Percentiles rank a stretch among this genome's conserved stretches.
Evolutionary conservation across 23 red algal genomes (phyloP).

Genomic region (Chondrus crispus): DNA sequence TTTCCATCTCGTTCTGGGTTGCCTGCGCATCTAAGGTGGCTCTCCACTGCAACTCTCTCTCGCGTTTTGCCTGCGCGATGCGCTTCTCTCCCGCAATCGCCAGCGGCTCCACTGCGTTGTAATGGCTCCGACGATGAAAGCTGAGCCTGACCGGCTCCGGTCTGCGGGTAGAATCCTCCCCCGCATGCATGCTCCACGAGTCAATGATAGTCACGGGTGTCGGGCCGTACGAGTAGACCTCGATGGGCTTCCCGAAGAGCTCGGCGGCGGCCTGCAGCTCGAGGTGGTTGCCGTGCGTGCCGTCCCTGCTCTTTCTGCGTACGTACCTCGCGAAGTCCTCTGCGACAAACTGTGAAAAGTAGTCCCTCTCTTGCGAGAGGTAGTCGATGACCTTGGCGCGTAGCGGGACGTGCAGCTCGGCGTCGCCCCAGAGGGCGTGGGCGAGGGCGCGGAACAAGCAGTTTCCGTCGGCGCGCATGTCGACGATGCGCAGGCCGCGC

Average conservation of each 20-base stretch:
- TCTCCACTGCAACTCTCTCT: not conserved
- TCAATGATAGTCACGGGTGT: slow-evolving; percentile 50
- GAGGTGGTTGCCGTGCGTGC: slow-evolving; percentile 68
- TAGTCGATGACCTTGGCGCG: slow-evolving; percentile 64
- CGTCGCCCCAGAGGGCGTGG: slow-evolving; percentile 52
- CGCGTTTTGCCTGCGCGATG: not conserved
- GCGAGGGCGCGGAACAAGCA: slow-evolving; percentile 78
- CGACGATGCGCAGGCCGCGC: slow-evolving; percentile 55
- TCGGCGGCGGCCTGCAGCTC: slow-evolving; percentile 65
- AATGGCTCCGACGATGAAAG: slow-evolving; percentile 61
- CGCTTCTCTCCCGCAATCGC: slow-evolving; percentile 7
- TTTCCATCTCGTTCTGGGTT: slow-evolving; percentile 46
- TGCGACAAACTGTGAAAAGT: slow-evolving; percentile 70
- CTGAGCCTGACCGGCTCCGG: slow-evolving; percentile 37
- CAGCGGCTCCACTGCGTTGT: slow-evolving; percentile 52
- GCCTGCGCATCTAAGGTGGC: slow-evolving; percentile 1
- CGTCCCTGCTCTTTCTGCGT: slow-evolving; percentile 55
- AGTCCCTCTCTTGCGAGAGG: slow-evolving; percentile 52
- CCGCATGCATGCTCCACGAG: slow-evolving; percentile 11
- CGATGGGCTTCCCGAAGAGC: slow-evolving; percentile 42
- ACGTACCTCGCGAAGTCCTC: slow-evolving; percentile 70
- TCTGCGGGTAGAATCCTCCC: not conserved
- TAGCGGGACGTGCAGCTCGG: slow-evolving; percentile 35
- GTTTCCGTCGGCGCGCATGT: slow-evolving; percentile 73
- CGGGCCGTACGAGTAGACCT: slow-evolving; percentile 50